phyloP scores from a whole-genome alignment of 2,329 filamentous ascomycete genomes.

The Penicillium polonicum region DNA sequence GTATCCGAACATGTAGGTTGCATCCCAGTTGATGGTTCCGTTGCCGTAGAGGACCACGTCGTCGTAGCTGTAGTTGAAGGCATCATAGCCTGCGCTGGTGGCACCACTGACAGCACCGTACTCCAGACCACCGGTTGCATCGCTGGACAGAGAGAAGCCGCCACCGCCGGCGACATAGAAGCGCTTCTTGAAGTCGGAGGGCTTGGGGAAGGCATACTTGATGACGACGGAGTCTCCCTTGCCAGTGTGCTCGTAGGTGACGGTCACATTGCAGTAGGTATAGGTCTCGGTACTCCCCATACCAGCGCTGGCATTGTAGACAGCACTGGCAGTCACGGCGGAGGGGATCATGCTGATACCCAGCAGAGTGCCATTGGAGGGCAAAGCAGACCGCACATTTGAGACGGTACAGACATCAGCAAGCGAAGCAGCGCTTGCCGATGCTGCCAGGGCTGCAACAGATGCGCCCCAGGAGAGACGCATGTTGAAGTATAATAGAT shows the following conservation, averaged over 20 bases:
- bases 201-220: slow-evolving; percentile 38
- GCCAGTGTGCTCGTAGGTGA: slow-evolving; percentile 46
- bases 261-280: slow-evolving; percentile 45
- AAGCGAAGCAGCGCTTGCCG: slow-evolving; percentile 38
- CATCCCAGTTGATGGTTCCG: slow-evolving; percentile 43
- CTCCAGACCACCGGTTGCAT: slow-evolving; percentile 42
- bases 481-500: slow-evolving; percentile 23
- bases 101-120: slow-evolving; percentile 46
- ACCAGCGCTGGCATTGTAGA: slow-evolving; percentile 38
- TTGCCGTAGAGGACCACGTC: slow-evolving; percentile 48
- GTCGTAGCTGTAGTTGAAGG: slow-evolving; percentile 39
- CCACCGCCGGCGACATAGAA: slow-evolving; percentile 50
- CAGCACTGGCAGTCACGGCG: slow-evolving; percentile 40
- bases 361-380: slow-evolving; percentile 43
- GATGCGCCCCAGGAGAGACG: slow-evolving; percentile 17
- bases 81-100: slow-evolving; percentile 48
- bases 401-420: slow-evolving; percentile 45
- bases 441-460: slow-evolving; percentile 26
- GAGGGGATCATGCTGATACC: slow-evolving; percentile 46
- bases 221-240: slow-evolving; percentile 40
- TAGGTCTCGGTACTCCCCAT: slow-evolving; percentile 26
- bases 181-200: slow-evolving; percentile 44
- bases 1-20: slow-evolving; percentile 43
- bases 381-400: slow-evolving; percentile 45
- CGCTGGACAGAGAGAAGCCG: slow-evolving; percentile 43